Conservation (phyloP, 2,329 filamentous ascomycete genomes). For the Trichoderma brevicompactum region DNA sequence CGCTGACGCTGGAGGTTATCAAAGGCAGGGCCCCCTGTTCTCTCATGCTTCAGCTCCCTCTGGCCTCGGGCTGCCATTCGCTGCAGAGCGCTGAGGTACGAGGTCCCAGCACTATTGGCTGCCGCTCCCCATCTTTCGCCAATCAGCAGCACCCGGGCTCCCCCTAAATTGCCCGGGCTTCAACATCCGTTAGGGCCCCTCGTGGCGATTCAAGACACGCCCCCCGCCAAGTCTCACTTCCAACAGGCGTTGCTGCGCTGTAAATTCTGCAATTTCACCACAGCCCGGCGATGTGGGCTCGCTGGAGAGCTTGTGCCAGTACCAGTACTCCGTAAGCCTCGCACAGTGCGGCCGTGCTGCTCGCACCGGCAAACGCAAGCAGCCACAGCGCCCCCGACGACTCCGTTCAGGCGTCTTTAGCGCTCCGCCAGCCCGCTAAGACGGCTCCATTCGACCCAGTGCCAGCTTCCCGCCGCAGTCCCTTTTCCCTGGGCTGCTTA, state of each 20-base stretch:
- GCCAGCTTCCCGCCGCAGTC: not conserved
- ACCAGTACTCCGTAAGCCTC: not conserved
- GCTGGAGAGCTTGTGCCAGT: too few relatives aligned
- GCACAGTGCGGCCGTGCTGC: not conserved
- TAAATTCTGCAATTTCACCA: constrained; percentile 2
- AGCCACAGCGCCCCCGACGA: not conserved
- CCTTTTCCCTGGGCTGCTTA: not conserved
- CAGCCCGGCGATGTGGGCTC: not conserved
- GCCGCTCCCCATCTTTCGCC: not conserved
- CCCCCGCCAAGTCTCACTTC: not conserved
- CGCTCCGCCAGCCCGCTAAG: constrained; percentile 9
- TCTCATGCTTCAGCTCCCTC: constrained; percentile 1
- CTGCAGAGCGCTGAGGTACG: not conserved
- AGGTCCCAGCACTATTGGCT: not conserved
- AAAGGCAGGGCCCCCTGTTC: constrained; percentile 5
- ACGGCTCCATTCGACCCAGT: constrained; percentile 15
- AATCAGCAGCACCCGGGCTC: not conserved
- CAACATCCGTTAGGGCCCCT: too few relatives aligned
- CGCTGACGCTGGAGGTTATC: not conserved
- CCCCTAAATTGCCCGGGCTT: not conserved
- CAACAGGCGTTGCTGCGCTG: not conserved
- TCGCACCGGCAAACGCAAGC: constrained; percentile 23
- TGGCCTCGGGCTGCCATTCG: constrained; percentile 5
- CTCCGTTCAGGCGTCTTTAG: constrained; percentile 16
- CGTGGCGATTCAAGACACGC: not conserved